phyloP scores from a whole-genome alignment of 257 asterid genomes.

The Lycium barbarum region DNA sequence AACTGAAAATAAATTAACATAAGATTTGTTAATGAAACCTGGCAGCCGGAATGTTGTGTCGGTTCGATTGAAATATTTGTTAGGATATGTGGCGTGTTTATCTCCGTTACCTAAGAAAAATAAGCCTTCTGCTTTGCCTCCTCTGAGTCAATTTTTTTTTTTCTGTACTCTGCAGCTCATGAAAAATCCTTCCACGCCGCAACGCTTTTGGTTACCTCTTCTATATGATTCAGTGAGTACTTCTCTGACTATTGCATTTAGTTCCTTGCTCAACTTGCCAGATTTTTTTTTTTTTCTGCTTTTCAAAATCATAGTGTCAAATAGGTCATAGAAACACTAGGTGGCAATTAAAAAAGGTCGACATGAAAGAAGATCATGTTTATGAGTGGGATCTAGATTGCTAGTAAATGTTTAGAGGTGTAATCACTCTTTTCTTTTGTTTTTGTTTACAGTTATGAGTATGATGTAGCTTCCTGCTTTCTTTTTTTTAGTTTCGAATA shows the following conservation, averaged over 20 bases:
- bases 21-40: slow-evolving; percentile 1
- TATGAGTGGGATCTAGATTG: background rate
- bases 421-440: background rate
- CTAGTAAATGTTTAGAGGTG: background rate
- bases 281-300: background rate
- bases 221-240: slow-evolving; percentile 79
- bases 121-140: background rate
- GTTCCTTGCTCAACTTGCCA: background rate
- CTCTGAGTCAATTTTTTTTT: background rate
- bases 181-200: slow-evolving; percentile 93
- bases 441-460: background rate
- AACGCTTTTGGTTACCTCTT: slow-evolving; percentile 86
- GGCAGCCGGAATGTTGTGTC: slow-evolving; percentile 10
- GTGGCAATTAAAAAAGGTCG: background rate
- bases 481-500: background rate
- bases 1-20: slow-evolving; percentile 6
- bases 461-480: background rate
- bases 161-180: slow-evolving; percentile 71
- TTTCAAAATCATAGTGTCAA: background rate
- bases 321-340: background rate
- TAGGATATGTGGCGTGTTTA: background rate
- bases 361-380: background rate
- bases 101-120: background rate
- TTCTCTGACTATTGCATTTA: slow-evolving; percentile 25
- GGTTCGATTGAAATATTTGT: background rate